Percentiles rank a stretch among this genome's conserved stretches.
phyloP scores from a whole-genome alignment of 495 filamentous ascomycete species.

The Ascodesmis nigricans region DNA sequence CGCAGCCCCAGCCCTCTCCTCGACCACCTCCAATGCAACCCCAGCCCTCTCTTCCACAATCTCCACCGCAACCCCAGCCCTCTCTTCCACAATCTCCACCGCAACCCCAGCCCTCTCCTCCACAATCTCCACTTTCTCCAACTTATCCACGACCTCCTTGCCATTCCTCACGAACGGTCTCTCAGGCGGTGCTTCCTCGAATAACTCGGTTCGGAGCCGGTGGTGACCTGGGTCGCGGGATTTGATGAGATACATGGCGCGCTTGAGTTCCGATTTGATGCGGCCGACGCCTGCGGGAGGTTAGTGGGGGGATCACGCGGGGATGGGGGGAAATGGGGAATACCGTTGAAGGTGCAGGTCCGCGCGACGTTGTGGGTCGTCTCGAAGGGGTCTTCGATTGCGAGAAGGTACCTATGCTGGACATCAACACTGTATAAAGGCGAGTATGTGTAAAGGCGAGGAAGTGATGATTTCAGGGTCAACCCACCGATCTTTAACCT shows the following conservation, averaged over 20 bases:
- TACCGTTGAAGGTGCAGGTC: slow-evolving; percentile 51
- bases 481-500: slow-evolving; percentile 9
- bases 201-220: no score
- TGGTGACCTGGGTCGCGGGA: slow-evolving; percentile 14
- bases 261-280: slow-evolving; percentile 58
- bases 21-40: no score
- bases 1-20: no score
- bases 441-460: no score
- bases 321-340: no score
- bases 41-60: background rate
- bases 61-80: background rate
- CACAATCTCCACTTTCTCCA: slow-evolving; percentile 3
- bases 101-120: slow-evolving; percentile 1
- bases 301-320: no score
- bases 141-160: slow-evolving; percentile 6
- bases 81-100: background rate
- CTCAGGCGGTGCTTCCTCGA: slow-evolving; percentile 19
- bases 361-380: slow-evolving; percentile 59
- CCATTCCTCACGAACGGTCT: slow-evolving; percentile 14
- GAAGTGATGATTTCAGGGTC: no score
- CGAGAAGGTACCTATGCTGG: slow-evolving; percentile 57
- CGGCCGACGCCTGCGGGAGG: slow-evolving; percentile 37
- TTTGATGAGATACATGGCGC: slow-evolving; percentile 44
- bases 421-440: no score
- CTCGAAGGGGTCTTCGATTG: slow-evolving; percentile 79